Evolutionary conservation across 257 asterid genomes (phyloP), one percentile per base, ranked within the genome.

Genomic region (Plantago major): DNA sequence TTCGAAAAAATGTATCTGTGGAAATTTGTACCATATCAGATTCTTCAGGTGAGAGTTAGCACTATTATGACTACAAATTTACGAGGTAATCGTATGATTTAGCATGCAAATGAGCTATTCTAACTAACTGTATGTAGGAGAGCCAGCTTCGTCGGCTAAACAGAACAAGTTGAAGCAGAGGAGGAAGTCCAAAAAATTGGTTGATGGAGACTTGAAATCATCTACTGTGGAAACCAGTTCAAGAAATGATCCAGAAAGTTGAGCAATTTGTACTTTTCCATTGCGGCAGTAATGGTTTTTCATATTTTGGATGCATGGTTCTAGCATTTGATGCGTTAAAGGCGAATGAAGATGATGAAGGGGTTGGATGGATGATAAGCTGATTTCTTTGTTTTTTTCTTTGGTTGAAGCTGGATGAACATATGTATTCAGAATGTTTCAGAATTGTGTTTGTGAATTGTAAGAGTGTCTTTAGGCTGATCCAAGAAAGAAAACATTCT

Each of bases 111-210:
- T 49, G 42, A 55, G 44, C 43, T 6, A 46, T 45, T 10, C 9
- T 72, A 22, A 53, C 10, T 72, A 18, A 53, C 57, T 71, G 37
- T 59, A 22, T 22, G 15, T 64, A 62, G 85, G 65, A 58, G 75
- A 53, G 59, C 46, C 67, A 13, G 69, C 62, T 8, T 53, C 71
- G 33, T 51, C 71, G 59, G 63, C 73, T 14, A 83, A 75, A 47
- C 65, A 51, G 74, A 73, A 62, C 63, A 88, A 73, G 76, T 50
- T 67, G 33, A 85, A 67, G 79, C 76, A 71, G 67, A 85, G 87
- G 68, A 81, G 96, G 75, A 74, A 73, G 63, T 55, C 73, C n/a
- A 85, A 83, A 81, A 80, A 76, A 67, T 42, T 78, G 77, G 75
- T 26, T 46, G 40, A 57, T 54, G 68, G 58, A 52, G 58, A 65